Evolutionary conservation across 2,329 filamentous ascomycete genomes (phyloP), one percentile per base, ranked within the genome.

Genomic region (Aureobasidium leucospermi): DNA sequence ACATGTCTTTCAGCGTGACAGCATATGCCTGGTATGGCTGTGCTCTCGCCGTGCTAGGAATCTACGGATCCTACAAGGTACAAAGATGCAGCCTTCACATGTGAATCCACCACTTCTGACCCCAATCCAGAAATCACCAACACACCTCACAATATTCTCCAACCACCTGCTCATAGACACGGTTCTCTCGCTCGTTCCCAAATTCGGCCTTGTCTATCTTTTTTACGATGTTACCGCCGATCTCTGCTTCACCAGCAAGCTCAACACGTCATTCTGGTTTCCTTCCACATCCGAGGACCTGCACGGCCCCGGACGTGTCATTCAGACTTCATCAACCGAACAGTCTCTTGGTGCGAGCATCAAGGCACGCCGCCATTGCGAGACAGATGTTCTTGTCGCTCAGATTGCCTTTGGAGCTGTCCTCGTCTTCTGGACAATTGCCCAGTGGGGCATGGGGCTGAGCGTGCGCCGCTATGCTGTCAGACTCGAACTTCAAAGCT

Each of bases 391-490:
- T 8, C 34, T 59, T 28, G 38, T 61, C 16, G 61, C 59, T 15
- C 53, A 59, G 28, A 43, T 65, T 28, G 71, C 68, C 49, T 62
- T 65, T 8, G 67, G 62, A 16, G 77, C 77, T 8, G 74, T 71
- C 6, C 69, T 63, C 13, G 73, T 75, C 60, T 78, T 78, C 19
- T 79, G 78, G 63, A 81, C 82, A 0, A 92, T 91, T 0, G 90
- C 61, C 15, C 61, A 63, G 16, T 63, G 59, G 61, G 49, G 49
- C 7, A 49, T 60, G 34, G 61, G 59, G 0, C 42, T 63, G 56
- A 45, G 48, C 16, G 43, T 63, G 31, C 41, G 61, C 5, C 28
- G 59, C n/a, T 59, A 61, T 28, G 61, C 61, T 10, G 31, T 63
- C 38, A 59, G 39, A 41, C 49, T 61, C n/a, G 61, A 63, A 31